Base-by-base conservation (phyloP, 1,284 basidiomycete species). In the Papiliotrema nemorosa region DNA sequence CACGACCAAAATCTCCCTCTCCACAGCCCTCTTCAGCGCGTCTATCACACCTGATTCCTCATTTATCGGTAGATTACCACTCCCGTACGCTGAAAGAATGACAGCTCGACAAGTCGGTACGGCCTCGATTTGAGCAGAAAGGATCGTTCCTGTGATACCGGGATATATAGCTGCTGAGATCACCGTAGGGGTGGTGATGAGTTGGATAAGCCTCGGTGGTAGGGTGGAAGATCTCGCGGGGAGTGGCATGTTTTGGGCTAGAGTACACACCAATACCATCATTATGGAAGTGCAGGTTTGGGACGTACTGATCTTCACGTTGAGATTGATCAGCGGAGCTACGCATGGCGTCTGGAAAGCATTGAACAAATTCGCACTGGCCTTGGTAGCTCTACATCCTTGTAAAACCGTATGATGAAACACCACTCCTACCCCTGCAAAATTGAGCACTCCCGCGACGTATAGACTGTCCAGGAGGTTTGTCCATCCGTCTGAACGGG, bases 401-500 rank as follows among this genome's bases (percentile, higher is more conserved):
- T 62, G 59, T 14, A 71, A 51, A 9, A 67, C 59, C 50, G 67
- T 63, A 53, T 73, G 70, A 46, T 64, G 49, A 54, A 73, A 73
- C 1, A 71, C 66, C 16, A 73, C 66, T 7, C 70, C 66, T 5
- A 73, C 69, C 10, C 70, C 70, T 0, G 69, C 57, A 50, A 63
- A 73, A n/a, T 61, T 63, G 45, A 70, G 42, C 10, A 62, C 60
- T 0, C 70, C 70, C 0, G 69, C 66, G 6, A 71, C 69, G 33
- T 69, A 59, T 41, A 73, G 42, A 21, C 59, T 62, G 51, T 73
- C 69, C 18, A 73, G 58, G 14, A 73, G 56, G 44, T 73, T 73
- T 21, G 64, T 64, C 69, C 69, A 73, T 20, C 70, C 70, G 52
- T 73, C 70, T 20, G 61, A 64, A 16, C 70, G 51, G 3, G 69